Conservation (phyloP, 257 asterid genomes). For the Cynanchum wilfordii region DNA sequence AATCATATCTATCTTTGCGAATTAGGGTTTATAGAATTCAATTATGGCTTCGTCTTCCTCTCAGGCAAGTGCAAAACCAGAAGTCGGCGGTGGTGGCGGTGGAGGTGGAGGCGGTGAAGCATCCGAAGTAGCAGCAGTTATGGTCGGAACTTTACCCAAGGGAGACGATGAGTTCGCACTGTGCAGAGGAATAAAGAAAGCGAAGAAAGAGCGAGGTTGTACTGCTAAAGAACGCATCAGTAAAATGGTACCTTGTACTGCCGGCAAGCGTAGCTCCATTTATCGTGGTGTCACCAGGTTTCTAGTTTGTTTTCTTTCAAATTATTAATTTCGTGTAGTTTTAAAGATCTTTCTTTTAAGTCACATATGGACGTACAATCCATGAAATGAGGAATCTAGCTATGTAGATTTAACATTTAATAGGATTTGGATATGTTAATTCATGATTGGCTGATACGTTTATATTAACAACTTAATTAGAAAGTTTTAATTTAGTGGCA, state of each 20-base stretch:
- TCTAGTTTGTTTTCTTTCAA: background rate
- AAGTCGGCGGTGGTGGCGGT: slow-evolving; percentile 40
- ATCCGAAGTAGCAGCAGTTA: slow-evolving; percentile 37
- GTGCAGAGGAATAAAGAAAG: slow-evolving; percentile 82
- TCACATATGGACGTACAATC: background rate
- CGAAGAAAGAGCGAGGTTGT: slow-evolving; percentile 88
- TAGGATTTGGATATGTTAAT: background rate
- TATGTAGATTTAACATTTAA: background rate
- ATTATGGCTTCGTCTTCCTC: slow-evolving; percentile 37
- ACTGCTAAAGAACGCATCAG: slow-evolving; percentile 98
- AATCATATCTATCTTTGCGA: background rate
- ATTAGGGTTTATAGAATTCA: slow-evolving; percentile 1
- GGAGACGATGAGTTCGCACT: slow-evolving; percentile 49
- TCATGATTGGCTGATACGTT: background rate
- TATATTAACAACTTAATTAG: too few species aligned
- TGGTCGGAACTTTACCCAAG: slow-evolving; percentile 10
- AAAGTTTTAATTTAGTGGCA: background rate
- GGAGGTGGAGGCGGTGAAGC: slow-evolving; percentile 47
- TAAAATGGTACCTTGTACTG: slow-evolving; percentile 97
- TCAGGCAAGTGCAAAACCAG: slow-evolving; percentile 54
- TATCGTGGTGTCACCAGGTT: slow-evolving; percentile 99
- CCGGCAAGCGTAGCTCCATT: slow-evolving; percentile 96
- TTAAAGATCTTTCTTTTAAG: background rate
- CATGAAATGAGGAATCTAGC: too few species aligned
- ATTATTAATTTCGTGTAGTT: background rate